These are phyloP conservation scores for Eimeria mitis DNA, from an alignment of 169 alveolate genomes.

Conservation along the genomic window DNA sequence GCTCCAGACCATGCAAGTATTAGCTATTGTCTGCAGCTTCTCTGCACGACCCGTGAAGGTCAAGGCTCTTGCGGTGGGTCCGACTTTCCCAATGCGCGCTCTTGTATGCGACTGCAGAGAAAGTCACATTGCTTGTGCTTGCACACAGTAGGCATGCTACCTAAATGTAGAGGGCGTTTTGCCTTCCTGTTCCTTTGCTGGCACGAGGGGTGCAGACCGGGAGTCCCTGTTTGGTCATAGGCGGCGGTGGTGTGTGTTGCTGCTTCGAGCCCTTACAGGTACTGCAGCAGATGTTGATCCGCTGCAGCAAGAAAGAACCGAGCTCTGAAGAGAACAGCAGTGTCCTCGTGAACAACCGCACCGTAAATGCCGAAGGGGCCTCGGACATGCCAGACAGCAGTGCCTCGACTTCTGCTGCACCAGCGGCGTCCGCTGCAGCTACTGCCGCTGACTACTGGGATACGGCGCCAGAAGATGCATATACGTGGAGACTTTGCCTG, in stretches of 20 bases:
- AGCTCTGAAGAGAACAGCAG: slow-evolving; percentile 2
- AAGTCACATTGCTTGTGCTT: neutral
- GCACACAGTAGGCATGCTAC: neutral
- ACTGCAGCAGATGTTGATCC: slow-evolving; percentile 58
- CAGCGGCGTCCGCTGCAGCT: slow-evolving; percentile 15
- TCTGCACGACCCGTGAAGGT: slow-evolving; percentile 76
- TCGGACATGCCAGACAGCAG: neutral
- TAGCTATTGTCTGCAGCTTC: slow-evolving; percentile 79
- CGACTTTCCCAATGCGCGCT: neutral
- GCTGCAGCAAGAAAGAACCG: slow-evolving; percentile 23
- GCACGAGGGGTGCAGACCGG: neutral
- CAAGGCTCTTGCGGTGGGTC: slow-evolving; percentile 67
- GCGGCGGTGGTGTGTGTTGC: neutral
- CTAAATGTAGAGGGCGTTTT: neutral
- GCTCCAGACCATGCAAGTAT: slow-evolving; percentile 75
- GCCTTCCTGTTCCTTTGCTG: neutral
- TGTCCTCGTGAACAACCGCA: neutral
- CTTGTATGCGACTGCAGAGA: neutral
- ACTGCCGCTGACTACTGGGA: slow-evolving; percentile 44
- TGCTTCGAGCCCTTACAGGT: slow-evolving; percentile 17
- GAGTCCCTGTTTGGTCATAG: neutral
- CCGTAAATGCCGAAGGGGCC: neutral
- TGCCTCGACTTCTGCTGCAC: neutral
- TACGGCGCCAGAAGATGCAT: slow-evolving; percentile 48
- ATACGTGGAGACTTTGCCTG: slow-evolving; percentile 69